Base-by-base conservation (phyloP, 441 rosid genomes). In the Adansonia madagascariensis region DNA sequence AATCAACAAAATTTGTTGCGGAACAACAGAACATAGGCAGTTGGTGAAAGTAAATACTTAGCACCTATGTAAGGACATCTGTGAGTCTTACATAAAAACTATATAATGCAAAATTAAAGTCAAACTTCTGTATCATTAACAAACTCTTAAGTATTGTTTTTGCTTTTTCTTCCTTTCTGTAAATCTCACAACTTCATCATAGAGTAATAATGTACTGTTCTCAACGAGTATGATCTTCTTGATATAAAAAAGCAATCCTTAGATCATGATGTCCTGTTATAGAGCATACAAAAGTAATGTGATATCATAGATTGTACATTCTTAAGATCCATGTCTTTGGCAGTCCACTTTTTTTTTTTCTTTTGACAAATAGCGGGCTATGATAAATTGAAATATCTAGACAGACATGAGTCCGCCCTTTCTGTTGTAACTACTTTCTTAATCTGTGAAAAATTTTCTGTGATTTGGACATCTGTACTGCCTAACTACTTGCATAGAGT, bases 321-420 rank as follows among this genome's bases (percentile, higher is more conserved):
- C 50, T 41, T 10, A 8, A 65, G 20, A 65, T 65, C 70, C 69
- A 39, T 35, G 70, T 41, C 43, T 15, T 64, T 63, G 2, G 69
- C 18, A 9, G 18, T 15, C 69, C 9, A 60, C 6, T 10, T 18
- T 22, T 60, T 60, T 60, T 24, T 24, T 24, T 20, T 9, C 35
- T 60, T 60, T 60, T 0, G 1, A 60, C 39, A 60, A 60, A 22
- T 8, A 24, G 43, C n/a, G 4, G 41, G 14, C 27, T 24, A 24
- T 22, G n/a, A 61, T 24, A 7, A 61, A 61, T 41, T 24, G 41
- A 61, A 61, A 60, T 60, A 20, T 24, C 65, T 27, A 61, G 35
- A 61, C 7, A 11, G 43, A 5, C n/a, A 61, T 60, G 11, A 11
- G 43, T 27, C 15, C 15, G 14, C 50, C 3, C 50, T 41, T 41